Percentiles rank a stretch among this genome's conserved stretches.
These are phyloP conservation scores for Pascua guehoae DNA, from an alignment of 1,284 basidiomycete genomes.

Conservation along the genomic window DNA sequence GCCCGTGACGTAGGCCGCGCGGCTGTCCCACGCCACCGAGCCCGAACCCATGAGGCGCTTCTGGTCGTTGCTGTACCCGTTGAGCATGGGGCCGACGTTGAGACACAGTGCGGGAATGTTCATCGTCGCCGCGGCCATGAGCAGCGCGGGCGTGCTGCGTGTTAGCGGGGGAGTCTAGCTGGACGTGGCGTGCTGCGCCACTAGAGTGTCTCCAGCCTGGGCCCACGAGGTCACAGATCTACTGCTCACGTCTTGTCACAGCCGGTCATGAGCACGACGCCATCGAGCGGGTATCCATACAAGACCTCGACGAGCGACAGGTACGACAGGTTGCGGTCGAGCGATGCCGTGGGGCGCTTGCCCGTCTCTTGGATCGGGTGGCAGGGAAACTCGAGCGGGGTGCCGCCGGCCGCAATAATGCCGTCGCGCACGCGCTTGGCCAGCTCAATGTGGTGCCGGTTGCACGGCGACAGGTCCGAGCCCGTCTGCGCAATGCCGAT, in stretches of 20 bases:
- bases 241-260: slow-evolving; percentile 60
- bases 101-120: slow-evolving; percentile 45
- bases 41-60: slow-evolving; percentile 44
- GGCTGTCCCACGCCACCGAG: slow-evolving; percentile 44
- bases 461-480: slow-evolving; percentile 44
- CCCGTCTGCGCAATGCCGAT: slow-evolving; percentile 68
- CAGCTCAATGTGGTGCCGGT: slow-evolving; percentile 44
- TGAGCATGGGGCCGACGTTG: slow-evolving; percentile 47
- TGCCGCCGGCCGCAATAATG: slow-evolving; percentile 47
- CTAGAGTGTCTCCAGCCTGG: too few species aligned
- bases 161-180: neutral
- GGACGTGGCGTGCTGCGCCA: too few species aligned
- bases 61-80: slow-evolving; percentile 42
- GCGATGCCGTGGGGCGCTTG: slow-evolving; percentile 46
- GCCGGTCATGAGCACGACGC: slow-evolving; percentile 47
- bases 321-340: slow-evolving; percentile 48
- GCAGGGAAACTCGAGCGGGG: slow-evolving; percentile 49
- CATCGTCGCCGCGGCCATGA: slow-evolving; percentile 40
- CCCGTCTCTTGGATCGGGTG: slow-evolving; percentile 50
- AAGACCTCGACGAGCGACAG: slow-evolving; percentile 46
- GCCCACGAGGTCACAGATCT: too few species aligned
- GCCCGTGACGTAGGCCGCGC: slow-evolving; percentile 35
- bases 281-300: slow-evolving; percentile 47
- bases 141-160: slow-evolving; percentile 39
- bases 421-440: slow-evolving; percentile 49